These are phyloP conservation scores for Penicillium nordicum DNA, from an alignment of 2,329 filamentous ascomycete genomes.

Conservation along the genomic window DNA sequence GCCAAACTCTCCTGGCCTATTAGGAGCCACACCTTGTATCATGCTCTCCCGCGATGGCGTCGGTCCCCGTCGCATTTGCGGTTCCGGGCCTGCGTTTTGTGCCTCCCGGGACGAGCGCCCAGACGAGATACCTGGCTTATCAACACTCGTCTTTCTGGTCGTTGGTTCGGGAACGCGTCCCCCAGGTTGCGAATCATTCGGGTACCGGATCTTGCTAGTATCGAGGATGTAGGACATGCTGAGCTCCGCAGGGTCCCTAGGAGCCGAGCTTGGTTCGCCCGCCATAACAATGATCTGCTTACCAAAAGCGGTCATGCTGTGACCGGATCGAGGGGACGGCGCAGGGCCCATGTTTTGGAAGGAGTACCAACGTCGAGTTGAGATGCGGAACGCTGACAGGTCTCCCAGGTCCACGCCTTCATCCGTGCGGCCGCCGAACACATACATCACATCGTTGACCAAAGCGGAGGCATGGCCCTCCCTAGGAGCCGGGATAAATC, in stretches of 20 bases:
- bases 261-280: slow-evolving; percentile 87
- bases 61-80: slow-evolving; percentile 34
- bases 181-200: slow-evolving; percentile 62
- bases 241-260: slow-evolving; percentile 76
- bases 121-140: slow-evolving; percentile 41
- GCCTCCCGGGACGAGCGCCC: slow-evolving; percentile 45
- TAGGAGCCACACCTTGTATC: slow-evolving; percentile 21
- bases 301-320: slow-evolving; percentile 94
- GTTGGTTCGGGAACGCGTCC: slow-evolving; percentile 41
- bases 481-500: slow-evolving; percentile 88
- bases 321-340: slow-evolving; percentile 86
- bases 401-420: slow-evolving; percentile 91
- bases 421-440: slow-evolving; percentile 93
- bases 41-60: slow-evolving; percentile 46
- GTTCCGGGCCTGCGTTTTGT: slow-evolving; percentile 37
- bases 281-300: slow-evolving; percentile 91
- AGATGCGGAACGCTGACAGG: slow-evolving; percentile 78
- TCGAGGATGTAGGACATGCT: slow-evolving; percentile 89
- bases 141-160: slow-evolving; percentile 43
- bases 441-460: slow-evolving; percentile 98
- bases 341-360: slow-evolving; percentile 99
- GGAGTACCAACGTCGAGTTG: slow-evolving; percentile 91
- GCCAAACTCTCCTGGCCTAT: slow-evolving; percentile 29
- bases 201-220: slow-evolving; percentile 94
- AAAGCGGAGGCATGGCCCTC: slow-evolving; percentile 93